phyloP scores from a whole-genome alignment of 2,329 filamentous ascomycete species.

The Raffaelea ambrosiae region DNA sequence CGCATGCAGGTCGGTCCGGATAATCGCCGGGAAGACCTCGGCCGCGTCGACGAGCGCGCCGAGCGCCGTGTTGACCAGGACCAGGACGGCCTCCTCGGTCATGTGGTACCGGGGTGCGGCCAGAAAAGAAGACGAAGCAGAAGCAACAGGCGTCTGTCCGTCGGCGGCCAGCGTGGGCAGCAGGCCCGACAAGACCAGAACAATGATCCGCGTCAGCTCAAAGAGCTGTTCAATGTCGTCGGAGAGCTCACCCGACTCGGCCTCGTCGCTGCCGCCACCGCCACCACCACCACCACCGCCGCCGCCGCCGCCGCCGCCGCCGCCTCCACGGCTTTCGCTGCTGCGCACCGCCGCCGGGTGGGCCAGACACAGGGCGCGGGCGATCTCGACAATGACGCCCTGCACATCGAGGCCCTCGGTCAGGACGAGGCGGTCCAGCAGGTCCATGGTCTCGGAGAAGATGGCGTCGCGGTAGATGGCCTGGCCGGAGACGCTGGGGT shows the following conservation, averaged over 20 bases:
- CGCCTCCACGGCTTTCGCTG: too few species aligned
- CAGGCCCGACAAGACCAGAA: conserved; percentile 80
- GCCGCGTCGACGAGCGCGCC: conserved; percentile 89
- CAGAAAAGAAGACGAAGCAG: neutral
- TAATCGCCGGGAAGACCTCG: conserved; percentile 91
- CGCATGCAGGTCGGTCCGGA: conserved; percentile 91
- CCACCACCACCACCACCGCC: too few species aligned
- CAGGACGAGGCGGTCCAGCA: conserved; percentile 83
- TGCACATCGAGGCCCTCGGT: conserved; percentile 88
- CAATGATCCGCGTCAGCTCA: conserved; percentile 91
- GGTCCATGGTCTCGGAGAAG: conserved; percentile 94
- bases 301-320: too few species aligned
- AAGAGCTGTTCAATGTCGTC: conserved; percentile 98
- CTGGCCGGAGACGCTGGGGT: conserved; percentile 89
- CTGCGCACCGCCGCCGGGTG: conserved; percentile 85
- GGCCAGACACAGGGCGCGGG: conserved; percentile 77
- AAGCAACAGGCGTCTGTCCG: conserved; percentile 20
- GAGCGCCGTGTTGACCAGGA: conserved; percentile 70
- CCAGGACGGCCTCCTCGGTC: conserved; percentile 78
- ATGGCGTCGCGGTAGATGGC: conserved; percentile 94
- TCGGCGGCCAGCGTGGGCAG: conserved; percentile 69
- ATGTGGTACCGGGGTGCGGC: conserved; percentile 53
- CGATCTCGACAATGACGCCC: conserved; percentile 87
- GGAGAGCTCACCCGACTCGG: conserved; percentile 70
- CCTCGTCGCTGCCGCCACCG: conserved; percentile 30